Evolutionary conservation across 192 early-diverging fungal genomes (phyloP).

Genomic region (Mortierella claussenii): DNA sequence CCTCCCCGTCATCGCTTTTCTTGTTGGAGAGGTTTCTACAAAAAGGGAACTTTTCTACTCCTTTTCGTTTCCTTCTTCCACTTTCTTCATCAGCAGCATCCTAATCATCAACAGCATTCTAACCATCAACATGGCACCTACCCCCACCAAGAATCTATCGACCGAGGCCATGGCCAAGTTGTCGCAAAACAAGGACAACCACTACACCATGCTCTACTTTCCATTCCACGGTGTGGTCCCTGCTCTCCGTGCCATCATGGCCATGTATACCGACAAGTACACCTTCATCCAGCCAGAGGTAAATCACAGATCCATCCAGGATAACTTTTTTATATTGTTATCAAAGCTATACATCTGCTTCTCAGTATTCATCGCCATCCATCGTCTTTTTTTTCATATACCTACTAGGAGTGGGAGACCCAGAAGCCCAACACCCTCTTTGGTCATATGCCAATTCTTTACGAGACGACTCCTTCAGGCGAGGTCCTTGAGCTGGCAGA

Average conservation of each 20-base stretch:
- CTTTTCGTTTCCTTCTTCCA: too few relatives aligned
- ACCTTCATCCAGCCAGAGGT: conserved; percentile 13
- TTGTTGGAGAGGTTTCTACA: too few relatives aligned
- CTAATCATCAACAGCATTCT: background rate
- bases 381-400: background rate
- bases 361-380: background rate
- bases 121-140: background rate
- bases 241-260: conserved; percentile 17
- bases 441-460: conserved; percentile 59
- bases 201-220: conserved; percentile 25
- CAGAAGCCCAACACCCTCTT: conserved; percentile 52
- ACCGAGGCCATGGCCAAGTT: conserved; percentile 12
- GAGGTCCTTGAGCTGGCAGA: conserved; percentile 52
- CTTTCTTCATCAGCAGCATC: background rate
- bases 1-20: too few relatives aligned
- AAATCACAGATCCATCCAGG: background rate
- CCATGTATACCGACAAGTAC: conserved; percentile 24
- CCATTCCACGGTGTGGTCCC: conserved; percentile 9
- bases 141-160: conserved; percentile 23
- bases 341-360: background rate
- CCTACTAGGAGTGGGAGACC: conserved; percentile 52
- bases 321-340: background rate
- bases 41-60: too few relatives aligned
- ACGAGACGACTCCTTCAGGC: conserved; percentile 11
- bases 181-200: conserved; percentile 9